Evolutionary conservation across 495 filamentous ascomycete genomes (phyloP), one percentile per base, ranked within the genome.

Genomic region (Penicillium samsonianum): DNA sequence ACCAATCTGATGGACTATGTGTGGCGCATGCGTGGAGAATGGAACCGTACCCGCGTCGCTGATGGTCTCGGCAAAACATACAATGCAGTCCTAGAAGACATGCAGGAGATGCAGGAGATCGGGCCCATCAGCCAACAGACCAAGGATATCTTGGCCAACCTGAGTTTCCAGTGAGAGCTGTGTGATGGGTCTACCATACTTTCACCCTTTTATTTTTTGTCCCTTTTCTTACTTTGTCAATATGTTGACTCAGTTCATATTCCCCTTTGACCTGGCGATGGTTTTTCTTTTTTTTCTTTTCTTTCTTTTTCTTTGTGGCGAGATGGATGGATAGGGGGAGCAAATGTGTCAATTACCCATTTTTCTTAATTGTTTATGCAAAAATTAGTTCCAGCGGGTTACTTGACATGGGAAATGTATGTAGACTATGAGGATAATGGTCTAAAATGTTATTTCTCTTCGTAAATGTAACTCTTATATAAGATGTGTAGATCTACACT

Each of bases 1-100:
- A 85, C 92, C n/a, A 85, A 84, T 54, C 73, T 96, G 64, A 97
- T 97, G 93, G 87, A 92, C 57, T 82, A 84, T 41, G 77, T 98
- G 14, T 98, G 94, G 94, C 82, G 78, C 55, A 80, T 77, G 54
- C 82, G 90, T 40, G 80, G 82, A 51, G 86, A 95, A 63, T 92
- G 87, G 82, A 90, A 98, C 71, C 83, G 94, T 17, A 87, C 82
- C 64, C 73, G 73, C 50, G 90, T 98, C 11, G 78, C 87, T 22
- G 67, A 67, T 26, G 72, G 75, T 30, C 78, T 95, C 30, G 74
- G 74, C 12, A 75, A 81, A 7, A 82, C 86, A 22, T 96, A 96
- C 67, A 90, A 95, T 58, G 85, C 88, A 7, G 84, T 88, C n/a
- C 82, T 96, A 55, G 70, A 77, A 16, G 92, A 97, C 63, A 92